These are phyloP conservation scores for Phyllosticta paracitricarpa DNA, from an alignment of 2,329 filamentous ascomycete species.

Conservation along the genomic window DNA sequence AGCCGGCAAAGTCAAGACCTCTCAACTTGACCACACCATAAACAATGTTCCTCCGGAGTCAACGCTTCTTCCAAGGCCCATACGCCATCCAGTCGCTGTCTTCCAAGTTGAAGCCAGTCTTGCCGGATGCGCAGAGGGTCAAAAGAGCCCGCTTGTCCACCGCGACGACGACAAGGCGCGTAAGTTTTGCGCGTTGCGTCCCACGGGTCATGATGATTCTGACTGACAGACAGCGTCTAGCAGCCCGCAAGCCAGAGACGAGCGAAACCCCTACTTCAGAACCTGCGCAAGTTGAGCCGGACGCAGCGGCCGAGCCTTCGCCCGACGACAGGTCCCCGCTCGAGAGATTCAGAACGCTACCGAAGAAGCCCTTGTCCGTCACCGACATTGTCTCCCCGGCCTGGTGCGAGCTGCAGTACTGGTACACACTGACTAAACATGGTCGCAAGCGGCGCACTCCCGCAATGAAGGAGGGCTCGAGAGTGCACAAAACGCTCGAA, in stretches of 20 bases:
- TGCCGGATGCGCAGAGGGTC: not conserved
- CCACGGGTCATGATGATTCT: slow-evolving; percentile 16
- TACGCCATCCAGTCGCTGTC: not conserved
- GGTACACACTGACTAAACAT: slow-evolving; percentile 69
- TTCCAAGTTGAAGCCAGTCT: not conserved
- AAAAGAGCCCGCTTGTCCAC: not conserved
- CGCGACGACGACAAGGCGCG: not conserved
- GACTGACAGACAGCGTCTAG: slow-evolving; percentile 31
- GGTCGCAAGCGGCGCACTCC: slow-evolving; percentile 66
- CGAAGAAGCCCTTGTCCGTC: slow-evolving; percentile 72
- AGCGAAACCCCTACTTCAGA: not conserved
- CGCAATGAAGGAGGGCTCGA: slow-evolving; percentile 75
- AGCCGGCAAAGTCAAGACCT: slow-evolving; percentile 21
- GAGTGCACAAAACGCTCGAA: slow-evolving; percentile 74
- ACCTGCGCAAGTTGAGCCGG: not conserved
- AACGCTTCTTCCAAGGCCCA: not conserved
- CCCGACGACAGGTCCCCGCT: slow-evolving; percentile 49
- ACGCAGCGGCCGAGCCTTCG: not conserved
- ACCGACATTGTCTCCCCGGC: slow-evolving; percentile 80
- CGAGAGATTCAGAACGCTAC: slow-evolving; percentile 66
- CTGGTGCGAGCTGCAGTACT: slow-evolving; percentile 95
- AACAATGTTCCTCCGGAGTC: slow-evolving; percentile 12
- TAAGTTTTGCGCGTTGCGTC: not conserved
- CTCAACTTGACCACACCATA: slow-evolving; percentile 17
- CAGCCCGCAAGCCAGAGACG: slow-evolving; percentile 16